phyloP scores from a whole-genome alignment of 2,329 filamentous ascomycete species.

The Penicillium crustosum region DNA sequence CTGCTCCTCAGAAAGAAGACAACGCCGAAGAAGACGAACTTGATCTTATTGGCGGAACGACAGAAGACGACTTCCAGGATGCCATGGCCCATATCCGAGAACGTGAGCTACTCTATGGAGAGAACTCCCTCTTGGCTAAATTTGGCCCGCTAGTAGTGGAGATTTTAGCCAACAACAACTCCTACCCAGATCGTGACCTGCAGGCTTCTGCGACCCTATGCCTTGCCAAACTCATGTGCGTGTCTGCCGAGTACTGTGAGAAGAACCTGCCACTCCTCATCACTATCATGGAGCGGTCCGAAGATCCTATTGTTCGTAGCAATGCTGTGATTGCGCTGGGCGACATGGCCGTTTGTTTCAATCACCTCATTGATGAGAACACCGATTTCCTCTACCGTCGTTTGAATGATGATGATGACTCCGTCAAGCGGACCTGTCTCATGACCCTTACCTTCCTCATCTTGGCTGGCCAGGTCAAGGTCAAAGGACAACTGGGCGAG shows the following conservation, averaged over 20 bases:
- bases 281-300: constrained; percentile 93
- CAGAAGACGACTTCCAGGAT: constrained; percentile 89
- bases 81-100: constrained; percentile 82
- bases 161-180: constrained; percentile 91
- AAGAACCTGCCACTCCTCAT: constrained; percentile 88
- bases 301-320: constrained; percentile 87
- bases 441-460: constrained; percentile 99
- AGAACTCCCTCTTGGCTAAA: constrained; percentile 78
- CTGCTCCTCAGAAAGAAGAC: constrained; percentile 50
- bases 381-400: constrained; percentile 96
- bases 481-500: constrained; percentile 96
- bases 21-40: constrained; percentile 78
- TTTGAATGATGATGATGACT: constrained; percentile 81
- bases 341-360: constrained; percentile 99
- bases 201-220: constrained; percentile 93
- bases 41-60: constrained; percentile 94
- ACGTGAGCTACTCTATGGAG: constrained; percentile 78
- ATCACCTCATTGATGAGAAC: constrained; percentile 98
- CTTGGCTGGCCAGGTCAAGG: constrained; percentile 95
- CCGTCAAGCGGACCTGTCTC: constrained; percentile 93
- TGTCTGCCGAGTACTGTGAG: constrained; percentile 95
- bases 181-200: constrained; percentile 83
- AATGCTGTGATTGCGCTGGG: constrained; percentile 96
- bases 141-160: constrained; percentile 92
- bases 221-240: constrained; percentile 97